Conservation (phyloP, 106 monocot genomes). For the Acanthochlamys bracteata region DNA sequence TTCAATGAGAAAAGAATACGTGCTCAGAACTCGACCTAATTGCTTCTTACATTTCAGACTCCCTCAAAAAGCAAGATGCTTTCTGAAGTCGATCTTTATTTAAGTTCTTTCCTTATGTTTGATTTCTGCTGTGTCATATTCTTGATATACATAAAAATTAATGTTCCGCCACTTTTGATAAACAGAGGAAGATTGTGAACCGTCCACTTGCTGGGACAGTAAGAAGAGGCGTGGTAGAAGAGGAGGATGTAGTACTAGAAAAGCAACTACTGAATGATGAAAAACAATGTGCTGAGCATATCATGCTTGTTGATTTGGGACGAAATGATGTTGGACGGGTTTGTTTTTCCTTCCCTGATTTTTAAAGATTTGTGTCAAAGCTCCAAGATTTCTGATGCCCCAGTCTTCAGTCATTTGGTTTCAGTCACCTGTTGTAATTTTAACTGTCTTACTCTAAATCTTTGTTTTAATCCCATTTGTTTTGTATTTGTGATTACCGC, state of each 20-base stretch:
- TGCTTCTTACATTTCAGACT: too few species aligned
- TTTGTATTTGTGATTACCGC: slow-evolving; percentile 1
- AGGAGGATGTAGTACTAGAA: slow-evolving; percentile 39
- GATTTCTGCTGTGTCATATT: neutral
- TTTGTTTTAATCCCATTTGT: neutral
- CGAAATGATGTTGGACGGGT: slow-evolving; percentile 75
- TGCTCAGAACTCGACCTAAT: too few species aligned
- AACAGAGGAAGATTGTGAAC: slow-evolving; percentile 49
- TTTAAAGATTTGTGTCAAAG: neutral
- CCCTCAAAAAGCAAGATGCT: neutral
- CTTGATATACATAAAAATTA: neutral
- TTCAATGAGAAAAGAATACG: too few species aligned
- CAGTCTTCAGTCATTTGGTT: too few species aligned
- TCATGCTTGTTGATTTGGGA: slow-evolving; percentile 68
- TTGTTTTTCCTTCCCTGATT: slow-evolving; percentile 2
- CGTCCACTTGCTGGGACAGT: slow-evolving; percentile 67
- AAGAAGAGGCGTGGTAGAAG: slow-evolving; percentile 40
- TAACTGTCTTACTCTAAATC: neutral
- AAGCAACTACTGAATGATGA: slow-evolving; percentile 48
- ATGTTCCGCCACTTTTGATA: slow-evolving; percentile 1
- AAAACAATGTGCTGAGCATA: slow-evolving; percentile 71
- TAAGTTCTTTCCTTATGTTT: neutral
- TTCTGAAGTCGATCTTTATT: neutral
- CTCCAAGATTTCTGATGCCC: too few species aligned
- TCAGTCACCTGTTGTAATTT: neutral